phyloP scores from a whole-genome alignment of 2,329 filamentous ascomycete genomes.

The Immersiporthe knoxdaviesiana region DNA sequence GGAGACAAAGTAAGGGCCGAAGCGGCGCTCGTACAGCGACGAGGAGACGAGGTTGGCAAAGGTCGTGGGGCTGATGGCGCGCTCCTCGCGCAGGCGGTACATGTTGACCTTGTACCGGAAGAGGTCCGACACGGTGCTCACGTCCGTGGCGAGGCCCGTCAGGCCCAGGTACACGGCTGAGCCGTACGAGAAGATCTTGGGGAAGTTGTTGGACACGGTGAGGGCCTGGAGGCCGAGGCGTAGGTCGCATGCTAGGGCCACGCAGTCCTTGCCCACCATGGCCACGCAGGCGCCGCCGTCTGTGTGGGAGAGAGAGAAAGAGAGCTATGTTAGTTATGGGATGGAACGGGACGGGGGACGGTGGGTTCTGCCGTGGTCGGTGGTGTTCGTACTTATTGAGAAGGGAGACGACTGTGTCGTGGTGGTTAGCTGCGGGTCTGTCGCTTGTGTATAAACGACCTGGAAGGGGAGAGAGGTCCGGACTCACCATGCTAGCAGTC shows the following conservation, averaged over 20 bases:
- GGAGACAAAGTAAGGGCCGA: constrained; percentile 94
- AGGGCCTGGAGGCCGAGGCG: constrained; percentile 94
- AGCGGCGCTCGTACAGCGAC: constrained; percentile 90
- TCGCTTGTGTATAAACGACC: constrained; percentile 18
- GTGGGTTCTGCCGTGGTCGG: background rate
- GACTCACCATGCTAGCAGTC: constrained; percentile 40
- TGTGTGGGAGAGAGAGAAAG: constrained; percentile 38
- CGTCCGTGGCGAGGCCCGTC: constrained; percentile 94
- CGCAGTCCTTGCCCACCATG: constrained; percentile 99
- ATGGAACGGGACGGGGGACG: constrained; percentile 22
- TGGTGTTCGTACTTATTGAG: constrained; percentile 73
- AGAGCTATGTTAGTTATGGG: constrained; percentile 31
- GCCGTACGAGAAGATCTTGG: constrained; percentile 98
- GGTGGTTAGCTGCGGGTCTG: constrained; percentile 39
- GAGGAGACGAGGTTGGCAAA: constrained; percentile 95
- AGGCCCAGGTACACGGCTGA: constrained; percentile 88
- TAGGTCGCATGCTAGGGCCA: constrained; percentile 98
- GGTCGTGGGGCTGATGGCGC: constrained; percentile 89
- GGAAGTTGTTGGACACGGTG: constrained; percentile 99
- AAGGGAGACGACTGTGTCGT: constrained; percentile 79
- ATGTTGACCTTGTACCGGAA: constrained; percentile 99
- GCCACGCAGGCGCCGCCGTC: constrained; percentile 93
- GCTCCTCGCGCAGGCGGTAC: constrained; percentile 98
- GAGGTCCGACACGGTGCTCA: constrained; percentile 90
- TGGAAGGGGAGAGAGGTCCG: background rate